Evolutionary conservation across 176 grass and related monocot species (phyloP).

Genomic region (Chrysopogon serrulatus): DNA sequence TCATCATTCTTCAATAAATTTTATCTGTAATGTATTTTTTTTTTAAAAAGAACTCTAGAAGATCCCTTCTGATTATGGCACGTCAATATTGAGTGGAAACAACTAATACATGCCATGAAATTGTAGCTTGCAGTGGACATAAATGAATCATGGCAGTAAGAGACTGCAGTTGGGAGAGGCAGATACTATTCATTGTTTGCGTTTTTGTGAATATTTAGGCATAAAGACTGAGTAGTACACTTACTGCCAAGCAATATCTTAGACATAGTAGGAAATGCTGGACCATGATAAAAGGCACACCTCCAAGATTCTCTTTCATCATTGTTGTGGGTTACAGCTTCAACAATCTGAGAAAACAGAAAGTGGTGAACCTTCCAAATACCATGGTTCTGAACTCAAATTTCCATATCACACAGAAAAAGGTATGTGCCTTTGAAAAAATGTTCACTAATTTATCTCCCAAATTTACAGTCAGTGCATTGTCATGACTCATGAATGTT

Average conservation of each 20-base stretch:
- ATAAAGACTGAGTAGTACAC: conserved; percentile 1
- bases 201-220: conserved; percentile 15
- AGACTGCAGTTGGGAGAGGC: neutral
- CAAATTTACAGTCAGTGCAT: neutral
- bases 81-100: neutral
- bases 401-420: neutral
- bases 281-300: conserved; percentile 60
- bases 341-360: conserved; percentile 49
- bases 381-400: conserved; percentile 6
- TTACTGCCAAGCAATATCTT: conserved; percentile 80
- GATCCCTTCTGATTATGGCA: neutral
- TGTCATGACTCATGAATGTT: neutral
- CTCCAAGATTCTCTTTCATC: conserved; percentile 58
- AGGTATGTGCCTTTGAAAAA: conserved; percentile 3
- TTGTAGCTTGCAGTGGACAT: neutral
- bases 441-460: neutral
- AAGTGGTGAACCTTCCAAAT: conserved; percentile 2
- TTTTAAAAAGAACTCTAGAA: neutral
- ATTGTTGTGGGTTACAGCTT: conserved; percentile 30
- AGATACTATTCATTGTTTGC: neutral
- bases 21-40: neutral
- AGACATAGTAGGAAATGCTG: conserved; percentile 79
- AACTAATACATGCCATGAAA: conserved; percentile 3
- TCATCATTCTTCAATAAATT: neutral
- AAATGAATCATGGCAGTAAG: neutral